Percentiles rank a stretch among this genome's conserved stretches.
Evolutionary conservation across 345 rosid genomes (phyloP).

Genomic region (Eucalyptus erythrocorys): DNA sequence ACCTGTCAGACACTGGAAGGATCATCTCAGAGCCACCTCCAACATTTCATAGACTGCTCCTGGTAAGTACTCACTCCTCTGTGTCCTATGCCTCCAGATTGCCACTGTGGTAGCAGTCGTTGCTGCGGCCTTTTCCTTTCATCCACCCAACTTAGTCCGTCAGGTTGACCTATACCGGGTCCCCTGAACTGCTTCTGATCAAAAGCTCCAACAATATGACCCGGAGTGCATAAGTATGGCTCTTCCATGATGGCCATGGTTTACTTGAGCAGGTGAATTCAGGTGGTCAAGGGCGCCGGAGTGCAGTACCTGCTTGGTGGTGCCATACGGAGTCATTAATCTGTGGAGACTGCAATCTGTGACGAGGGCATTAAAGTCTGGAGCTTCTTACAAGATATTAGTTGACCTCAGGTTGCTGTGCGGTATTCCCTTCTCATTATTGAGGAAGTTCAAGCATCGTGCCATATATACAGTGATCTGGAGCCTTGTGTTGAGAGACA

Average conservation of each 20-base stretch:
- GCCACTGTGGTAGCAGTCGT: conserved; percentile 47
- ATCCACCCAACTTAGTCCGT: conserved; percentile 58
- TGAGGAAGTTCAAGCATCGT: conserved; percentile 63
- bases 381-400: conserved; percentile 51
- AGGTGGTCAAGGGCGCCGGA: conserved; percentile 80
- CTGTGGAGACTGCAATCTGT: conserved; percentile 83
- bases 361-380: conserved; percentile 35
- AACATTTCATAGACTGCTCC: conserved; percentile 36
- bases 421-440: conserved; percentile 68
- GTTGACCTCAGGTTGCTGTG: conserved; percentile 87
- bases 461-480: conserved; percentile 42
- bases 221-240: conserved; percentile 62
- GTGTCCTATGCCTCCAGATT: neutral
- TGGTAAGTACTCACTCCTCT: conserved; percentile 1
- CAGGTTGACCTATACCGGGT: conserved; percentile 50
- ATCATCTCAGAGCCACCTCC: conserved; percentile 56
- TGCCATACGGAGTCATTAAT: conserved; percentile 55
- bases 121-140: conserved; percentile 29
- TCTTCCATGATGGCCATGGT: conserved; percentile 57
- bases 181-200: conserved; percentile 19
- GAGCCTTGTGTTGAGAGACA: conserved; percentile 48
- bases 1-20: conserved; percentile 64
- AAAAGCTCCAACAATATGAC: conserved; percentile 23
- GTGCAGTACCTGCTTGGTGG: conserved; percentile 72
- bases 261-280: conserved; percentile 73